phyloP scores from a whole-genome alignment of 352 stramenopile genomes.

The Phytophthora sojae region DNA sequence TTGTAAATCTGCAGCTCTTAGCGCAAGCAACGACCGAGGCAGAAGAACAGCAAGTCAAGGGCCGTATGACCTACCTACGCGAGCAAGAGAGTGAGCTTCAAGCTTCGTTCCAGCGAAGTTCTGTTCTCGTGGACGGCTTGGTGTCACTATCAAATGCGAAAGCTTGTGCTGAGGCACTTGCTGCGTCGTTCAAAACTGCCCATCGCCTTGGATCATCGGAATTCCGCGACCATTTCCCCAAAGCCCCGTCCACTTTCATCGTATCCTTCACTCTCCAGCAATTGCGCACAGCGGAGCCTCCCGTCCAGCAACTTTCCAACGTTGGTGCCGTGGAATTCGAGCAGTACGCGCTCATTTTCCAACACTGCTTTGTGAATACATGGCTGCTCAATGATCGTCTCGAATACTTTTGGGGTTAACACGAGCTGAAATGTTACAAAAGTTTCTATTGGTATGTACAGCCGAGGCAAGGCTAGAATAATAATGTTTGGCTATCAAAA shows the following conservation, averaged over 20 bases:
- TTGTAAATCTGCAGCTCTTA: slow-evolving; percentile 18
- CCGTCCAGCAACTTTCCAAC: slow-evolving; percentile 1
- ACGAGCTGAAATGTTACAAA: background rate
- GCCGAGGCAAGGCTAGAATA: background rate
- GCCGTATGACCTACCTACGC: slow-evolving; percentile 16
- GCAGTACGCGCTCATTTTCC: slow-evolving; percentile 31
- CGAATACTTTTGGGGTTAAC: slow-evolving; percentile 28
- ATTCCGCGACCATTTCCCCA: slow-evolving; percentile 25
- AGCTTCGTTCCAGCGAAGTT: slow-evolving; percentile 25
- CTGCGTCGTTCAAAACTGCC: slow-evolving; percentile 22
- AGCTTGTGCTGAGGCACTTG: slow-evolving; percentile 12
- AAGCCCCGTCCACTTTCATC: slow-evolving; percentile 25
- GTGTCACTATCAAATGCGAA: slow-evolving; percentile 26
- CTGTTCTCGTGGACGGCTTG: slow-evolving; percentile 20
- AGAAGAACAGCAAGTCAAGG: slow-evolving; percentile 27
- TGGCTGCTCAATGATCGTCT: slow-evolving; percentile 40
- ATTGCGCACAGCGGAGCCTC: slow-evolving; percentile 7
- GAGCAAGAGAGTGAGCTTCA: slow-evolving; percentile 24
- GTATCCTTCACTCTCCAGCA: slow-evolving; percentile 34
- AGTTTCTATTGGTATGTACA: background rate
- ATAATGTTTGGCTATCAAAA: background rate
- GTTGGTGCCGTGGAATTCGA: slow-evolving; percentile 26
- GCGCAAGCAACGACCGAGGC: slow-evolving; percentile 22
- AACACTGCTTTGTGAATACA: slow-evolving; percentile 36
- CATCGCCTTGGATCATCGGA: slow-evolving; percentile 1